These are phyloP conservation scores for Diaporthe ilicicola DNA, from an alignment of 2,329 filamentous ascomycete genomes.

Conservation along the genomic window DNA sequence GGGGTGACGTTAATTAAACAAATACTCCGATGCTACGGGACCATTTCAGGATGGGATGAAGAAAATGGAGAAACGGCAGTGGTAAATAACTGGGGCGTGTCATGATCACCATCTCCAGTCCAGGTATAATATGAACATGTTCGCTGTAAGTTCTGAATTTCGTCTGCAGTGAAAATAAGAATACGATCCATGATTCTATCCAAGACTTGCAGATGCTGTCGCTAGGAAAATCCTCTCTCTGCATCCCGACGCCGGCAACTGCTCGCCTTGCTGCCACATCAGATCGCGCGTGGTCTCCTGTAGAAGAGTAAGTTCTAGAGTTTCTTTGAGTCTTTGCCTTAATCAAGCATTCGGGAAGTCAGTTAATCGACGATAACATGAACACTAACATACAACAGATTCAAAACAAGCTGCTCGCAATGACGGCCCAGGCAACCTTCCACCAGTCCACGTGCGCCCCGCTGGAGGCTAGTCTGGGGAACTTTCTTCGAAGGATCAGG, in stretches of 20 bases:
- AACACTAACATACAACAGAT: not conserved
- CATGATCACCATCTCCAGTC: not conserved
- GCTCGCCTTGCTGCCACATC: too few relatives aligned
- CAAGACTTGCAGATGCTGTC: not conserved
- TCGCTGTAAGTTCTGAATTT: not conserved
- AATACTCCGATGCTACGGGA: conserved; percentile 10
- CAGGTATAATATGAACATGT: not conserved
- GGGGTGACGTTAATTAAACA: conserved; percentile 6
- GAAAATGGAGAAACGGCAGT: not conserved
- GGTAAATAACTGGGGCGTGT: not conserved
- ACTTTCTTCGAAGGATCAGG: not conserved
- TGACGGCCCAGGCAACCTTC: not conserved
- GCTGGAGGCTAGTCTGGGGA: not conserved
- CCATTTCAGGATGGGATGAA: not conserved
- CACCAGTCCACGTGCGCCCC: not conserved
- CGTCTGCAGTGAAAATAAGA: not conserved
- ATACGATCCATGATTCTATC: not conserved
- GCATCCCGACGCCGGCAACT: too few relatives aligned
- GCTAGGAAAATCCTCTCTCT: not conserved
- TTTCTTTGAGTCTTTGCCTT: too few relatives aligned
- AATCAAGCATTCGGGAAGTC: not conserved
- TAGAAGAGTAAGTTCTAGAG: not conserved
- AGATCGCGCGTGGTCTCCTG: not conserved
- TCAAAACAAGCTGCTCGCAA: not conserved
- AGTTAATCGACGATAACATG: fast-evolving